Percentiles rank a stretch among this genome's conserved stretches.
phyloP scores from a whole-genome alignment of 108 stramenopile species.

The Epithemia pelagica region DNA sequence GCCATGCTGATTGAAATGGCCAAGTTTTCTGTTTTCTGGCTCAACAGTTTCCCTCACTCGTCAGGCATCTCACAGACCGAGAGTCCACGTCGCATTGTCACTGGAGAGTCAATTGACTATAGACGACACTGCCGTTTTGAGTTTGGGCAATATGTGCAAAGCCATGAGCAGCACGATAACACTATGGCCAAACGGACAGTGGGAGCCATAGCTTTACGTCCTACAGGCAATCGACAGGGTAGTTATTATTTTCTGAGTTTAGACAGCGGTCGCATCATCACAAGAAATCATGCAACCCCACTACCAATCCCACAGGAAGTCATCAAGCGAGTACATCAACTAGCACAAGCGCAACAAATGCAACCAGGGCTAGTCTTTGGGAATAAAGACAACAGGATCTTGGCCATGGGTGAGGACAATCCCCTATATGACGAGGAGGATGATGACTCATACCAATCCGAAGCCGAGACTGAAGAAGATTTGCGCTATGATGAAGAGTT shows the following conservation, averaged over 20 bases:
- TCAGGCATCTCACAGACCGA: slow-evolving; percentile 13
- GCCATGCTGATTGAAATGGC: slow-evolving; percentile 20
- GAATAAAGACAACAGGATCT: background rate
- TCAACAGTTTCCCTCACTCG: slow-evolving; percentile 17
- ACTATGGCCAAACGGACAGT: slow-evolving; percentile 15
- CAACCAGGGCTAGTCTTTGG: slow-evolving; percentile 1
- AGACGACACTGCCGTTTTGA: slow-evolving; percentile 1
- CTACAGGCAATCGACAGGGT: slow-evolving; percentile 37
- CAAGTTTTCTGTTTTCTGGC: slow-evolving; percentile 9
- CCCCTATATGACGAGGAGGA: too few species aligned
- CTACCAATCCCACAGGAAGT: slow-evolving; percentile 30
- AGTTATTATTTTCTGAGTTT: slow-evolving; percentile 24
- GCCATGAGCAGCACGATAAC: slow-evolving; percentile 23
- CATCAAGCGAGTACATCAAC: slow-evolving; percentile 14
- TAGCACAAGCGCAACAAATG: slow-evolving; percentile 1
- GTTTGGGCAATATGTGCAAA: slow-evolving; percentile 13
- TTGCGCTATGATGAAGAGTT: too few species aligned
- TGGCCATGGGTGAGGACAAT: slow-evolving; percentile 21
- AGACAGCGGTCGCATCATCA: slow-evolving; percentile 14
- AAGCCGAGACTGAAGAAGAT: too few species aligned
- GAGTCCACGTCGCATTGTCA: slow-evolving; percentile 10
- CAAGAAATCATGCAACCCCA: background rate
- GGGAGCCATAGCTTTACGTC: slow-evolving; percentile 14
- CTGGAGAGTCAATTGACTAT: slow-evolving; percentile 4
- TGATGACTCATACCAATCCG: too few species aligned